A percentile compares a stretch with the other conserved stretches of the same genome.
Conservation (phyloP, 2,329 filamentous ascomycete genomes). For the Pochonia chlamydosporia region DNA sequence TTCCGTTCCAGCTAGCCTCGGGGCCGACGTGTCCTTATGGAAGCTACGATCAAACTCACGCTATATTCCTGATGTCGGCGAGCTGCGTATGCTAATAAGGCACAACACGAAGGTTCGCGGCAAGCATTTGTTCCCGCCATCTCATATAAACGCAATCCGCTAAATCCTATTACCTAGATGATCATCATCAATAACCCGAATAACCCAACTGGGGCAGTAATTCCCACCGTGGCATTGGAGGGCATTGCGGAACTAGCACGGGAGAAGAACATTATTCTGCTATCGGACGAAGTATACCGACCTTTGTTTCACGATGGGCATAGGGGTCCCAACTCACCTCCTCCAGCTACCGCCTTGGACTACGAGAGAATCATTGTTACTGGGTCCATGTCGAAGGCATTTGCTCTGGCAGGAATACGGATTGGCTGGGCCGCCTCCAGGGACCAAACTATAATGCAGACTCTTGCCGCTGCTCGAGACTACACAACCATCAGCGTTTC, state of each 20-base stretch:
- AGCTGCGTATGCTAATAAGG: constrained; percentile 56
- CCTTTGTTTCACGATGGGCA: constrained; percentile 55
- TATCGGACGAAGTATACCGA: constrained; percentile 78
- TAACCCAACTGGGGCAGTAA: constrained; percentile 72
- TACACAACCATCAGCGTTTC: constrained; percentile 85
- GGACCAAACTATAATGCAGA: constrained; percentile 54
- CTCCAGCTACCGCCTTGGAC: constrained; percentile 59
- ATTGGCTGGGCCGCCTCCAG: constrained; percentile 77
- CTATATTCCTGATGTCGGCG: constrained; percentile 61
- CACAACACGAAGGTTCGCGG: constrained; percentile 61
- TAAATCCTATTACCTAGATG: constrained; percentile 37
- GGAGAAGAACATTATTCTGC: constrained; percentile 57
- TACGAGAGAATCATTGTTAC: constrained; percentile 69
- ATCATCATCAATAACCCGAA: constrained; percentile 66
- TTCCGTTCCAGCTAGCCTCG: constrained; percentile 64
- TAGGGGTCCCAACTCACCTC: constrained; percentile 55
- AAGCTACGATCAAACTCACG: constrained; percentile 56
- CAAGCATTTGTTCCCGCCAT: not conserved
- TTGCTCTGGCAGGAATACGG: constrained; percentile 74
- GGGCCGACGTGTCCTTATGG: constrained; percentile 75
- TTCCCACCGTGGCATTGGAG: constrained; percentile 55
- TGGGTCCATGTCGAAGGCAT: constrained; percentile 81
- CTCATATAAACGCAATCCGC: not conserved
- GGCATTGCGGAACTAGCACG: constrained; percentile 59
- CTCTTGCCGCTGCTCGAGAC: constrained; percentile 60